phyloP scores from a whole-genome alignment of 805 yeast species.

The Barnettozyma vustinii region DNA sequence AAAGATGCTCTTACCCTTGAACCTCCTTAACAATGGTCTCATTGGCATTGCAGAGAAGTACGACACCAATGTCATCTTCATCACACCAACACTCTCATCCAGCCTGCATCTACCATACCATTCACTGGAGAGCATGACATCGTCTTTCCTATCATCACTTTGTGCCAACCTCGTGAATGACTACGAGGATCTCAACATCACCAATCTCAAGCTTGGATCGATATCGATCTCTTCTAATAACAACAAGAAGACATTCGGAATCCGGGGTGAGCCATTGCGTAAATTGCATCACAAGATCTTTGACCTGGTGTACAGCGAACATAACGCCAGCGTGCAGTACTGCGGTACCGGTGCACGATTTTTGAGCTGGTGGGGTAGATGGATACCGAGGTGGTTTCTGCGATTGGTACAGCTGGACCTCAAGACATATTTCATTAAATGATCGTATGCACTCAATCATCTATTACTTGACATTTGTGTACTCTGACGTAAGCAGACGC shows the following conservation, averaged over 20 bases:
- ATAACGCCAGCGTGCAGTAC: constrained; percentile 15
- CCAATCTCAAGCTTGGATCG: constrained; percentile 43
- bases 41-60: constrained; percentile 48
- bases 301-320: constrained; percentile 19
- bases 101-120: constrained; percentile 55
- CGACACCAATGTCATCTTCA: constrained; percentile 41
- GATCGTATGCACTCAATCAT: background rate
- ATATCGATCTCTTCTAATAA: constrained; percentile 33
- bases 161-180: constrained; percentile 32
- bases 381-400: constrained; percentile 19
- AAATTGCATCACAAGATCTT: constrained; percentile 20
- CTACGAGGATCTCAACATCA: constrained; percentile 38
- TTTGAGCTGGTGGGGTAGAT: constrained; percentile 13
- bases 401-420: background rate
- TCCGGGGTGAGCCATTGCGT: constrained; percentile 19
- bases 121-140: constrained; percentile 54
- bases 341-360: constrained; percentile 23
- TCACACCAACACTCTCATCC: constrained; percentile 53
- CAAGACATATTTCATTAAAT: background rate
- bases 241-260: constrained; percentile 16
- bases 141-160: constrained; percentile 36
- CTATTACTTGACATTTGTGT: background rate
- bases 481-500: background rate
- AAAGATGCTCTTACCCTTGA: constrained; percentile 43
- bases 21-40: constrained; percentile 50